Conservation (phyloP, 2,329 filamentous ascomycete species). For the Diaporthe nobilis region DNA sequence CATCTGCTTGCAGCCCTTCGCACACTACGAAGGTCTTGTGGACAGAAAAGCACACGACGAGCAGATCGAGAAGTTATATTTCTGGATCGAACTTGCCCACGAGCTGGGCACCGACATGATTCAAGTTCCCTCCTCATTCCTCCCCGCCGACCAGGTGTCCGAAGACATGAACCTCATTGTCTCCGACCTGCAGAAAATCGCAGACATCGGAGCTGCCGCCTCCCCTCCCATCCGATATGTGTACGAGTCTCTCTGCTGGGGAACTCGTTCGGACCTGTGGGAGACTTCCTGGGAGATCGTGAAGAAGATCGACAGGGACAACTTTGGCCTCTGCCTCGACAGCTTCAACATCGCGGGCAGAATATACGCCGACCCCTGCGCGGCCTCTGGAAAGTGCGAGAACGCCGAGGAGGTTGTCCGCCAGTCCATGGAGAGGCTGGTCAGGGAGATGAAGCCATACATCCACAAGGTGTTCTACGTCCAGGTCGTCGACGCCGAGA, state of each 20-base stretch:
- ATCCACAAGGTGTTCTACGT: constrained; percentile 79
- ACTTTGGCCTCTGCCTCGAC: constrained; percentile 84
- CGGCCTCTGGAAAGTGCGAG: constrained; percentile 62
- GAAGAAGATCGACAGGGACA: constrained; percentile 72
- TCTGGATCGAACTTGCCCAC: constrained; percentile 78
- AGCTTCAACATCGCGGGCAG: constrained; percentile 83
- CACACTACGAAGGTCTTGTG: constrained; percentile 81
- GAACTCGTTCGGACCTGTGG: constrained; percentile 79
- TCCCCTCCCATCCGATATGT: constrained; percentile 74
- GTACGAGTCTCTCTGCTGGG: constrained; percentile 82
- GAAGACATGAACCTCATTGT: constrained; percentile 69
- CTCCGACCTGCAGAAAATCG: constrained; percentile 73
- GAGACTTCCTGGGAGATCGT: constrained; percentile 80
- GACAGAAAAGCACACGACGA: constrained; percentile 70
- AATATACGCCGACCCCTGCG: constrained; percentile 78
- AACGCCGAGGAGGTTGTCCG: constrained; percentile 69
- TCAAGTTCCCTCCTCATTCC: constrained; percentile 80
- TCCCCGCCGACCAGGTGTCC: constrained; percentile 62
- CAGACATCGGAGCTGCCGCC: constrained; percentile 75
- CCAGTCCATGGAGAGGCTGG: constrained; percentile 68
- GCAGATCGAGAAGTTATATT: constrained; percentile 73
- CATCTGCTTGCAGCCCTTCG: constrained; percentile 82
- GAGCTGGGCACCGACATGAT: constrained; percentile 79
- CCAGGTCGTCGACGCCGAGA: constrained; percentile 82
- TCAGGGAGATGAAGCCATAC: constrained; percentile 64